phyloP scores from a whole-genome alignment of 1,284 basidiomycete species.

The Cutaneotrichosporon sp. region DNA sequence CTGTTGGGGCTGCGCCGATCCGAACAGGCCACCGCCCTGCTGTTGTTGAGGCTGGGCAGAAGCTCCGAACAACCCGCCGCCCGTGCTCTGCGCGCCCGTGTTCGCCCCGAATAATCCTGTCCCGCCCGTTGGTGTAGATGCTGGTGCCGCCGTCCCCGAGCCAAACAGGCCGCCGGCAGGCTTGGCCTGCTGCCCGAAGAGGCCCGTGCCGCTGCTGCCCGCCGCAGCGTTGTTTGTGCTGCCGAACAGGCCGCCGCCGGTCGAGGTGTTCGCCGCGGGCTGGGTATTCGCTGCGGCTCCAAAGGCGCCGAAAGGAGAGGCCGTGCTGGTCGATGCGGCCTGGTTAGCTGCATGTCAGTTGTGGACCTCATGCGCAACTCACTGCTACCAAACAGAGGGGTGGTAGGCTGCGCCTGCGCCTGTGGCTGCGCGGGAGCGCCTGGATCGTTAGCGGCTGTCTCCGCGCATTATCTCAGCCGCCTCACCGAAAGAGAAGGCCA shows the following conservation, averaged over 20 bases:
- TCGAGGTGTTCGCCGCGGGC: neutral
- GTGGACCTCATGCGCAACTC: slow-evolving; percentile 8
- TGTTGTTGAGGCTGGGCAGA: slow-evolving; percentile 46
- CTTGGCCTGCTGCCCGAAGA: slow-evolving; percentile 18
- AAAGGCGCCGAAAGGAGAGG: slow-evolving; percentile 14
- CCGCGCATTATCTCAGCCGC: neutral
- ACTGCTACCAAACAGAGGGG: slow-evolving; percentile 27
- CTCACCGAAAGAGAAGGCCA: slow-evolving; percentile 36
- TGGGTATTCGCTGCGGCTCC: slow-evolving; percentile 6
- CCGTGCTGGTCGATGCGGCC: slow-evolving; percentile 18
- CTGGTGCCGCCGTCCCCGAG: slow-evolving; percentile 21
- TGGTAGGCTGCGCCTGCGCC: slow-evolving; percentile 16
- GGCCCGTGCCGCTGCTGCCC: slow-evolving; percentile 9
- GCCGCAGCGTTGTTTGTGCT: slow-evolving; percentile 6
- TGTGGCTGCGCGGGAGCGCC: slow-evolving; percentile 17
- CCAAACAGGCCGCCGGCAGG: slow-evolving; percentile 25
- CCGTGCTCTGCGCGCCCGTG: slow-evolving; percentile 3
- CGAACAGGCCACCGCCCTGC: slow-evolving; percentile 59
- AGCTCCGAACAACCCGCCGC: slow-evolving; percentile 29
- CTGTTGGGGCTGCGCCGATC: slow-evolving; percentile 36
- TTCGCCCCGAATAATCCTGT: slow-evolving; percentile 16
- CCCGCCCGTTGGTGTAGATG: slow-evolving; percentile 7
- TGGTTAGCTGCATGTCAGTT: slow-evolving; percentile 16
- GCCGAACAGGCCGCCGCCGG: slow-evolving; percentile 9
- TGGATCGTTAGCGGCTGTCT: slow-evolving; percentile 9